phyloP scores from a whole-genome alignment of 257 asterid genomes.

The Ocimum tenuiflorum region DNA sequence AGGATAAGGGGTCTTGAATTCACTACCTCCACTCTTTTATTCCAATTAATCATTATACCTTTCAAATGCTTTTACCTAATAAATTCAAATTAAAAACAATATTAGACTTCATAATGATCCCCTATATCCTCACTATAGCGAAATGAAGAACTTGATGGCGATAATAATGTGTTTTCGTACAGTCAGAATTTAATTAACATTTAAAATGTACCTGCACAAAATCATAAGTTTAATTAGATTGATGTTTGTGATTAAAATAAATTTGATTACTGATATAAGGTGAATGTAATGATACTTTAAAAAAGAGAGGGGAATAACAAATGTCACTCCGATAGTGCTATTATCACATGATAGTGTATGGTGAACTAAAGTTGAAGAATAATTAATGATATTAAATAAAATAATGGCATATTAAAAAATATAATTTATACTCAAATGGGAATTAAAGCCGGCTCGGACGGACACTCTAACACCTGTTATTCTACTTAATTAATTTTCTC shows the following conservation, averaged over 20 bases:
- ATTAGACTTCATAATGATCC: too few relatives aligned
- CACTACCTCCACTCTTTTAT: too few relatives aligned
- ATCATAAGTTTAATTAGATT: neutral
- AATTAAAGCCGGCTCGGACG: slow-evolving; percentile 52
- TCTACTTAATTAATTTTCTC: slow-evolving; percentile 11
- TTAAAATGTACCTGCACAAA: too few relatives aligned
- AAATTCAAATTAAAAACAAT: too few relatives aligned
- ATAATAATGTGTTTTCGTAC: too few relatives aligned
- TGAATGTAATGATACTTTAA: slow-evolving; percentile 15
- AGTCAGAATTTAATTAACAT: too few relatives aligned
- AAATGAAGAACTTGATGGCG: too few relatives aligned
- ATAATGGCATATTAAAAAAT: slow-evolving; percentile 1
- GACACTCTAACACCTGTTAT: slow-evolving; percentile 32
- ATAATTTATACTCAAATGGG: slow-evolving; percentile 21
- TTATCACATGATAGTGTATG: slow-evolving; percentile 12
- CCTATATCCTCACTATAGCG: too few relatives aligned
- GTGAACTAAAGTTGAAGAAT: slow-evolving; percentile 4
- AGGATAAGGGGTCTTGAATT: too few relatives aligned
- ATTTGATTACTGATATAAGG: neutral
- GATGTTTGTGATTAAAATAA: neutral
- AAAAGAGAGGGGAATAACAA: slow-evolving; percentile 1
- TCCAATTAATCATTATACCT: too few relatives aligned
- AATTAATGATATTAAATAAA: neutral
- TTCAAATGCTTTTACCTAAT: too few relatives aligned
- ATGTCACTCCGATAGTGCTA: neutral